A percentile compares a stretch with the other conserved stretches of the same genome.
Conservation (phyloP, 164 flowering plant genomes). For the Brasenia schreberi region DNA sequence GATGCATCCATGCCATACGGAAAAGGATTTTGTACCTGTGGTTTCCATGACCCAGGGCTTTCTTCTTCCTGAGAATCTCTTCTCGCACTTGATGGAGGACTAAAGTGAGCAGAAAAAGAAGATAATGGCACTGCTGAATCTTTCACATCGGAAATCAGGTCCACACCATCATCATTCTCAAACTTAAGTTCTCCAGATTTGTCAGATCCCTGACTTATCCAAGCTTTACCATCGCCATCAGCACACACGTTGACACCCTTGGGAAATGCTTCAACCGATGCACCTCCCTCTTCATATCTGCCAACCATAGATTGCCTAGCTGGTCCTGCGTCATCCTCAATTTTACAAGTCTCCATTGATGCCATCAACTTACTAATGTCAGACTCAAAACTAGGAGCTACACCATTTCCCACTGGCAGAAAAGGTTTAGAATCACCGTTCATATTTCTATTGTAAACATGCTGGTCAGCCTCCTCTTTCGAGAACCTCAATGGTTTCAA, state of each 20-base stretch:
- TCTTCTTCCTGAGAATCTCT: slow-evolving; percentile 70
- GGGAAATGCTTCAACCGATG: slow-evolving; percentile 20
- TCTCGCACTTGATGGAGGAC: slow-evolving; percentile 22
- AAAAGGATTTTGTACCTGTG: slow-evolving; percentile 50
- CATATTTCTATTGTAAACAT: slow-evolving; percentile 16
- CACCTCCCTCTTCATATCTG: slow-evolving; percentile 26
- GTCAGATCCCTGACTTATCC: slow-evolving; percentile 40
- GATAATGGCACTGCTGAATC: slow-evolving; percentile 43
- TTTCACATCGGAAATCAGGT: slow-evolving; percentile 41
- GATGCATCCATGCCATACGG: slow-evolving; percentile 66
- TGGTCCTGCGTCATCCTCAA: slow-evolving; percentile 24
- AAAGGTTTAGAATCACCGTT: slow-evolving; percentile 43
- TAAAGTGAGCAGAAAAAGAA: slow-evolving; percentile 32
- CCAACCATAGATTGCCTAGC: background rate
- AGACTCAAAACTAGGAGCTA: slow-evolving; percentile 43
- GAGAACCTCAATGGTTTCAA: slow-evolving; percentile 35
- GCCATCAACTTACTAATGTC: slow-evolving; percentile 35
- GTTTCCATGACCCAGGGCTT: slow-evolving; percentile 86
- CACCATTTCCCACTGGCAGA: slow-evolving; percentile 52
- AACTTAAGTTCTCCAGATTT: slow-evolving; percentile 42
- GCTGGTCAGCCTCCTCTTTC: slow-evolving; percentile 35
- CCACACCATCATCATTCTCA: slow-evolving; percentile 40
- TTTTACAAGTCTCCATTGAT: slow-evolving; percentile 28
- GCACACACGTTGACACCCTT: slow-evolving; percentile 10
- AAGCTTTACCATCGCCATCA: slow-evolving; percentile 27